Percentiles rank a stretch among this genome's conserved stretches.
Conservation (phyloP, 176 grass and related monocot species). For the Musa beccarii region DNA sequence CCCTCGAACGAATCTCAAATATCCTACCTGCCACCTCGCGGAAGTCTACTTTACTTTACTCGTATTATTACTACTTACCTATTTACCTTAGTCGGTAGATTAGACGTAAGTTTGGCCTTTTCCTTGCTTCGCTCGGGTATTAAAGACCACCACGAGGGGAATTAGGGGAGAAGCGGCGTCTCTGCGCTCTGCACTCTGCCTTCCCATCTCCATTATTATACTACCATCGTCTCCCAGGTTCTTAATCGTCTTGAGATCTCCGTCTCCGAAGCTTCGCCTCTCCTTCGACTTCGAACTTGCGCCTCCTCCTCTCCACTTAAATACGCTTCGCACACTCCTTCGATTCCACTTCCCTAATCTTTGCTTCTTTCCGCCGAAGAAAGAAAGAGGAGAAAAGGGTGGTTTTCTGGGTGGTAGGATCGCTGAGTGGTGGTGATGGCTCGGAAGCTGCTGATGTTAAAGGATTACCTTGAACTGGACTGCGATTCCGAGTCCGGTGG, state of each 20-base stretch:
- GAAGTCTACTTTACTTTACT: too few species aligned
- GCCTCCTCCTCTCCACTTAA: not conserved
- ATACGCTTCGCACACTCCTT: not conserved
- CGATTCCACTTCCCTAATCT: not conserved
- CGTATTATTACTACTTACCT: too few species aligned
- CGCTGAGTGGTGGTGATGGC: not conserved
- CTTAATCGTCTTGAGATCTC: not conserved
- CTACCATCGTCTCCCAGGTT: not conserved
- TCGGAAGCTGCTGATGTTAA: slow-evolving; percentile 5
- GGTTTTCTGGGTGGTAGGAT: not conserved
- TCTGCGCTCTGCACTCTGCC: not conserved
- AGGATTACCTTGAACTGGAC: slow-evolving; percentile 14
- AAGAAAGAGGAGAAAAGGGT: not conserved
- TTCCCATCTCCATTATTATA: not conserved
- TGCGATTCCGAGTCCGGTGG: not conserved
- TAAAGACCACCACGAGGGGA: not conserved
- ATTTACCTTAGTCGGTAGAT: too few species aligned
- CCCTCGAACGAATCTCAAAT: not conserved
- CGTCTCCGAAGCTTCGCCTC: not conserved
- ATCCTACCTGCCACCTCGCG: too few species aligned
- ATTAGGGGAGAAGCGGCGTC: too few species aligned
- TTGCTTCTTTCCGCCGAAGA: not conserved
- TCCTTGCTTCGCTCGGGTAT: not conserved
- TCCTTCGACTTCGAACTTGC: not conserved
- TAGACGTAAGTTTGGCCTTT: too few species aligned